Conservation (phyloP, 139 green algal genomes). For the Bryopsis sp. region DNA sequence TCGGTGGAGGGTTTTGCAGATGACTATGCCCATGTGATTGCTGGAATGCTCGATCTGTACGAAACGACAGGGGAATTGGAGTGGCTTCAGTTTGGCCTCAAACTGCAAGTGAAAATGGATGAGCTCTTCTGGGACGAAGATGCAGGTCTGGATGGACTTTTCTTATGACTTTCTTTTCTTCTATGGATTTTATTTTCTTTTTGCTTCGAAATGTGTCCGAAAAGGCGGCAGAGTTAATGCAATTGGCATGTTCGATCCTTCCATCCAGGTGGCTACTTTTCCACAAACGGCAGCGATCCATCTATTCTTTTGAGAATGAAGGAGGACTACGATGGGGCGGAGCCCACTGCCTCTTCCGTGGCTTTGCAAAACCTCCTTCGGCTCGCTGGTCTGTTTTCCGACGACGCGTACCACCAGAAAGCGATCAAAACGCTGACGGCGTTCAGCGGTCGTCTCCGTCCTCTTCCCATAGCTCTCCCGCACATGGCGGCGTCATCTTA, state of each 20-base stretch:
- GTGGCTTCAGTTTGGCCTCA: slow-evolving; percentile 68
- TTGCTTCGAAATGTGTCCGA: not conserved
- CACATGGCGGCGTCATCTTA: not conserved
- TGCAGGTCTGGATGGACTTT: not conserved
- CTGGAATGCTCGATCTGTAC: slow-evolving; percentile 75
- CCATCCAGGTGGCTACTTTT: slow-evolving; percentile 3
- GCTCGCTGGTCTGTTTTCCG: slow-evolving; percentile 40
- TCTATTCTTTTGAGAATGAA: slow-evolving; percentile 56
- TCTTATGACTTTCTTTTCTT: not conserved
- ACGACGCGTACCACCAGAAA: slow-evolving; percentile 10
- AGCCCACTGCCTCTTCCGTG: slow-evolving; percentile 66
- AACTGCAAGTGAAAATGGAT: slow-evolving; percentile 67
- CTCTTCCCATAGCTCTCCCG: not conserved
- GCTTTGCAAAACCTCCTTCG: slow-evolving; percentile 57
- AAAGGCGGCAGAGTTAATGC: not conserved
- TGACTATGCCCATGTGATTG: slow-evolving; percentile 66
- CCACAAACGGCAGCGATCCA: slow-evolving; percentile 16
- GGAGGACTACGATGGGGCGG: slow-evolving; percentile 83
- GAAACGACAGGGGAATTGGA: slow-evolving; percentile 43
- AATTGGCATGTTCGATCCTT: not conserved
- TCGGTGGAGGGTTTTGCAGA: slow-evolving; percentile 56
- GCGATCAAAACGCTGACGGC: not conserved
- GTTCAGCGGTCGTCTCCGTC: not conserved
- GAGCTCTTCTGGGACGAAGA: slow-evolving; percentile 67
- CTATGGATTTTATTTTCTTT: not conserved